Evolutionary conservation across 176 grass and related monocot species (phyloP).

Genomic region (Cenchrus purpureus): DNA sequence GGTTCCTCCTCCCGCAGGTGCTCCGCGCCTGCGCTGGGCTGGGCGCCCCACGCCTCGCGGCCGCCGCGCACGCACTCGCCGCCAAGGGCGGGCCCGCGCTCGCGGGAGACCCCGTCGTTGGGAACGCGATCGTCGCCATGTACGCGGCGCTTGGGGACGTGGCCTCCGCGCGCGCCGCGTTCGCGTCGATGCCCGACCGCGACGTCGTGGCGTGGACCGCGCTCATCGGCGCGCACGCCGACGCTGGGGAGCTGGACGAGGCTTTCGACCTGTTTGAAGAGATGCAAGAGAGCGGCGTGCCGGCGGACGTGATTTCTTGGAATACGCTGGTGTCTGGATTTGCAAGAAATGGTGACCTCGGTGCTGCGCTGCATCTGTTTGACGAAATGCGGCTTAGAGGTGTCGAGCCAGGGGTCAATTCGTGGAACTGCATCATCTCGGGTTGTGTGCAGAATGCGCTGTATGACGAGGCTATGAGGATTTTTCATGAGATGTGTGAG

Average conservation of each 20-base stretch:
- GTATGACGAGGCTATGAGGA: slow-evolving; percentile 47
- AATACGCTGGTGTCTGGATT: slow-evolving; percentile 73
- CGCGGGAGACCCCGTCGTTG: slow-evolving; percentile 49
- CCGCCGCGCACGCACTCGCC: slow-evolving; percentile 56
- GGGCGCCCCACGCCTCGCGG: slow-evolving; percentile 26
- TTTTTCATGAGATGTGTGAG: slow-evolving; percentile 63
- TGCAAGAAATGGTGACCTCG: slow-evolving; percentile 56
- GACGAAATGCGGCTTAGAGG: slow-evolving; percentile 58
- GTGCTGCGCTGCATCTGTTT: slow-evolving; percentile 50
- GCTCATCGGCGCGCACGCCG: slow-evolving; percentile 56
- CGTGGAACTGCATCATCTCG: slow-evolving; percentile 76
- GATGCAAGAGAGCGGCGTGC: slow-evolving; percentile 59
- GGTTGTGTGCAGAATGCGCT: slow-evolving; percentile 65
- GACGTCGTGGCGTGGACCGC: slow-evolving; percentile 76
- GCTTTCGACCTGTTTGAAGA: slow-evolving; percentile 51
- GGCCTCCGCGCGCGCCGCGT: slow-evolving; percentile 46
- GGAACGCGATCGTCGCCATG: slow-evolving; percentile 69
- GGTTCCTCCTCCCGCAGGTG: slow-evolving; percentile 73
- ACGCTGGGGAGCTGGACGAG: slow-evolving; percentile 53
- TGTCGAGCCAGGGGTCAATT: slow-evolving; percentile 52
- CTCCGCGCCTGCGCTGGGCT: slow-evolving; percentile 66
- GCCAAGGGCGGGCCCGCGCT: slow-evolving; percentile 39
- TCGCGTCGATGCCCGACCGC: slow-evolving; percentile 55
- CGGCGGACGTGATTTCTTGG: slow-evolving; percentile 69
- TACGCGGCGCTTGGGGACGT: slow-evolving; percentile 60